These are phyloP conservation scores for Stephanodiscus minutulus DNA, from an alignment of 108 stramenopile genomes.

Conservation along the genomic window DNA sequence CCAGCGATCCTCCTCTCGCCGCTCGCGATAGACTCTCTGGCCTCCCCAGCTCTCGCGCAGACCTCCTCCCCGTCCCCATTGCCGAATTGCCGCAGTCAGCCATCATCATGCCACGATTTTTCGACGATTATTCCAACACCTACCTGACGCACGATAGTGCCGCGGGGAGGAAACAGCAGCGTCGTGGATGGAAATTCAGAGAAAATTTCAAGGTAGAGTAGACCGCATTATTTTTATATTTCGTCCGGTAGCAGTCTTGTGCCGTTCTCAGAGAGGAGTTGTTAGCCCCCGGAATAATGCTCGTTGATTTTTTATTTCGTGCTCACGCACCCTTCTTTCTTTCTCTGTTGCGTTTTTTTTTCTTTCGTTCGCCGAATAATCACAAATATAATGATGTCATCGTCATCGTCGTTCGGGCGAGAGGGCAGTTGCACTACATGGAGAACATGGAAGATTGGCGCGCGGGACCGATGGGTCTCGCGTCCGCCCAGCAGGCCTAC, in stretches of 20 bases:
- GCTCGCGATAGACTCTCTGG: too few relatives aligned
- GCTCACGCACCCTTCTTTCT: neutral
- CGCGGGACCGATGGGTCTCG: constrained; percentile 81
- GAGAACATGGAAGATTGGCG: constrained; percentile 68
- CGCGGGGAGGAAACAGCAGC: constrained; percentile 89
- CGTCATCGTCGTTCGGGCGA: too few relatives aligned
- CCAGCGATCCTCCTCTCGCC: too few relatives aligned
- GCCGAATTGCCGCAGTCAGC: too few relatives aligned
- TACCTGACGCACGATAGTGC: constrained; percentile 90
- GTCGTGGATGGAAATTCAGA: constrained; percentile 91
- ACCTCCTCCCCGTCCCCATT: too few relatives aligned
- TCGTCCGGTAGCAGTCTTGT: too few relatives aligned
- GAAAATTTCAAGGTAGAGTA: constrained; percentile 86
- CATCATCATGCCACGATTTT: constrained; percentile 83
- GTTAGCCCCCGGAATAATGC: too few relatives aligned
- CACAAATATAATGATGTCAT: too few relatives aligned
- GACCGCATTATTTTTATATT: too few relatives aligned
- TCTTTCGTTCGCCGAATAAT: too few relatives aligned
- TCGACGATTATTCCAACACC: constrained; percentile 90
- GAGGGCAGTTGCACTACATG: constrained; percentile 75
- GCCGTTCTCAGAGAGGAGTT: too few relatives aligned
- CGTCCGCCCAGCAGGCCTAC: constrained; percentile 70
- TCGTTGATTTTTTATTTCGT: neutral
- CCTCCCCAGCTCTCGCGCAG: too few relatives aligned
- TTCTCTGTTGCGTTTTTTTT: neutral